Evolutionary conservation across 1,139 yeast genomes (phyloP), one percentile per base, ranked within the genome.

Genomic region (Kazachstania sp.): DNA sequence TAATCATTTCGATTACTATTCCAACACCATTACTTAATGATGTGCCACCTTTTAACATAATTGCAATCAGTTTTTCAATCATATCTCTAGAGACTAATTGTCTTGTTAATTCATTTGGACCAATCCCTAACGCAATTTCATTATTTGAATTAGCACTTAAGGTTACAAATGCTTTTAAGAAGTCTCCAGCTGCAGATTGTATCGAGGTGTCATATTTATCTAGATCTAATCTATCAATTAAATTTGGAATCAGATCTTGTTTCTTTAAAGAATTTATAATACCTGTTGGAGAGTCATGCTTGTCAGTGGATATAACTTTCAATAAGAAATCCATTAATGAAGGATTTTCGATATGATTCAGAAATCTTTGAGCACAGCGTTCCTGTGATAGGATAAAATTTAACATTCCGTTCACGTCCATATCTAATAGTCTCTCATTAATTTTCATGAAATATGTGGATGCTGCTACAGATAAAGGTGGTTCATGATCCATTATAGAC

Each of bases 1-100:
- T 77, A 57, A 92, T 92, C 50, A 92, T 83, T 65, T 92, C 98
- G 63, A 92, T 92, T 45, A 92, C 83, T 43, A 92, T 88, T 4
- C 97, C 97, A 29, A 92, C 97, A 48, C 97, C 97, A 54, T 92
- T 90, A 30, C 95, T 86, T 59, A 92, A 73, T 4, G 95, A 94
- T 41, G 90, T 82, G 3, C 96, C 95, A 18, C 97, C 97, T 54
- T 78, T 71, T 26, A 90, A 73, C 97, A 92, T 92, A 56, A 84
- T 76, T 19, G 76, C 66, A 46, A 94, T 86, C 45, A 92, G 71
- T 52, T 73, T 72, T 48, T 73, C 70, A 51, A 81, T 72, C 71
- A 86, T 81, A 49, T 79, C 78, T 42, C 79, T 82, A 46, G 86
- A 78, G 12, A 90, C 97, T 47, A 92, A 73, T 64, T 92, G 92